Percentiles rank a stretch among this genome's conserved stretches.
Evolutionary conservation across 2,329 filamentous ascomycete genomes (phyloP).

Genomic region (Colletotrichum caudatum): DNA sequence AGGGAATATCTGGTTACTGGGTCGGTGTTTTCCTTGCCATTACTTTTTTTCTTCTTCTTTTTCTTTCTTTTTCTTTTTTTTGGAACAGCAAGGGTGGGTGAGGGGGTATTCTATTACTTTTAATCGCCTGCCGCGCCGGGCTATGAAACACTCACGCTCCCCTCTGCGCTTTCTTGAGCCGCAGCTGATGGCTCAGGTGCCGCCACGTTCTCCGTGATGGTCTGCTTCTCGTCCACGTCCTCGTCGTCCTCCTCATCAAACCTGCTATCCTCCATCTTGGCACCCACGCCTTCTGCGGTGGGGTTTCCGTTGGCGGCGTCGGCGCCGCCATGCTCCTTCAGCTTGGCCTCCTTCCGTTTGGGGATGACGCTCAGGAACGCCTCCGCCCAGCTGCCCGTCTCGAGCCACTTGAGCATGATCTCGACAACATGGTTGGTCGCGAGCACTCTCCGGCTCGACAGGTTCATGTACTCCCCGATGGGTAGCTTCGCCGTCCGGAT

Average conservation of each 20-base stretch:
- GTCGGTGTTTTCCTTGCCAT: constrained; percentile 26
- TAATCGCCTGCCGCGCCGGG: constrained; percentile 34
- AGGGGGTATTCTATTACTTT: constrained; percentile 32
- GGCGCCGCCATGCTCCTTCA: constrained; percentile 58
- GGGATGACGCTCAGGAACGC: constrained; percentile 92
- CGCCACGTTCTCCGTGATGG: constrained; percentile 25
- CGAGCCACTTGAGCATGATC: constrained; percentile 95
- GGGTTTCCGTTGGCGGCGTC: constrained; percentile 45
- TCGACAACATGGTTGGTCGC: constrained; percentile 97
- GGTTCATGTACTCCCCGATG: constrained; percentile 94
- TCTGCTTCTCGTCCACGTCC: constrained; percentile 48
- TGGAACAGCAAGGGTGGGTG: constrained; percentile 11
- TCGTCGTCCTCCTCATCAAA: constrained; percentile 47
- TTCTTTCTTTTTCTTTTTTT: not conserved
- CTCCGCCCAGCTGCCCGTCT: constrained; percentile 89
- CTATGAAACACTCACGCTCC: constrained; percentile 16
- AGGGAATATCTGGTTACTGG: constrained; percentile 21
- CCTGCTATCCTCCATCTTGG: constrained; percentile 45
- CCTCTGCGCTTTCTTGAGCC: not conserved
- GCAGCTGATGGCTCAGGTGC: constrained; percentile 18
- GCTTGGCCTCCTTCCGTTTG: constrained; percentile 83
- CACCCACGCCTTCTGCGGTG: constrained; percentile 43
- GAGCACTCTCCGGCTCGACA: constrained; percentile 87
- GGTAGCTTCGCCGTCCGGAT: constrained; percentile 91
- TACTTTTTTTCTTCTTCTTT: not conserved